Evolutionary conservation across 225 moss, liverwort and hornwort genomes (phyloP).

Genomic region (Takakia lepidozioides): DNA sequence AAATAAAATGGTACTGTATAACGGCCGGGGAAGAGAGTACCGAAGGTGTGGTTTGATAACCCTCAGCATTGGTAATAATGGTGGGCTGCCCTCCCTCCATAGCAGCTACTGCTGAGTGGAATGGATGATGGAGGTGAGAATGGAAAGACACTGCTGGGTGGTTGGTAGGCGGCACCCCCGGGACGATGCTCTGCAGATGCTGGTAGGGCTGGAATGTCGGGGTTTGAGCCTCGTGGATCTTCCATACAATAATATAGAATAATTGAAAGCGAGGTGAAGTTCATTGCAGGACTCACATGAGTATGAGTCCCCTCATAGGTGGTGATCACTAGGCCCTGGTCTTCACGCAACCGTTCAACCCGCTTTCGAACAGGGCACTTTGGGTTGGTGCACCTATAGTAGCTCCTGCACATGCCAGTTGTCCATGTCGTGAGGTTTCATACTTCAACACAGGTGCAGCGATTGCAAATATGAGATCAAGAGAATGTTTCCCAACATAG

Average conservation of each 20-base stretch:
- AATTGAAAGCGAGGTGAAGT: too few species aligned
- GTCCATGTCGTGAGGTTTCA: too few species aligned
- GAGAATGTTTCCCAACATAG: too few species aligned
- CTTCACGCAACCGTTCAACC: slow-evolving; percentile 46
- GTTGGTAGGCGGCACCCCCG: slow-evolving; percentile 41
- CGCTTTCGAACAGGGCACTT: slow-evolving; percentile 56
- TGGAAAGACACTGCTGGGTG: slow-evolving; percentile 7
- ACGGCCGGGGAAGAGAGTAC: too few species aligned
- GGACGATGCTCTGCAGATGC: slow-evolving; percentile 37
- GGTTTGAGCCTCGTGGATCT: slow-evolving; percentile 19
- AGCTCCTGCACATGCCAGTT: slow-evolving; percentile 39
- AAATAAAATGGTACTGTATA: too few species aligned
- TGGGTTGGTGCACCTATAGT: slow-evolving; percentile 50
- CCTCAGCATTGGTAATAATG: too few species aligned
- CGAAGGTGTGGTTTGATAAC: too few species aligned
- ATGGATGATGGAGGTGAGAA: slow-evolving; percentile 8
- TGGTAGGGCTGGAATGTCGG: slow-evolving; percentile 38
- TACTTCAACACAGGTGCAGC: too few species aligned
- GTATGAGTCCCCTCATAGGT: slow-evolving; percentile 55
- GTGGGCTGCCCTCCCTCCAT: too few species aligned
- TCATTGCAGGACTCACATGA: slow-evolving; percentile 37
- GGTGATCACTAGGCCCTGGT: slow-evolving; percentile 45
- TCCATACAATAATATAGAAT: too few species aligned
- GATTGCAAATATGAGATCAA: too few species aligned
- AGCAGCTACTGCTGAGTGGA: slow-evolving; percentile 15